Evolutionary conservation across 768 basidiomycete genomes (phyloP).

Genomic region (Suillus alpinus): DNA sequence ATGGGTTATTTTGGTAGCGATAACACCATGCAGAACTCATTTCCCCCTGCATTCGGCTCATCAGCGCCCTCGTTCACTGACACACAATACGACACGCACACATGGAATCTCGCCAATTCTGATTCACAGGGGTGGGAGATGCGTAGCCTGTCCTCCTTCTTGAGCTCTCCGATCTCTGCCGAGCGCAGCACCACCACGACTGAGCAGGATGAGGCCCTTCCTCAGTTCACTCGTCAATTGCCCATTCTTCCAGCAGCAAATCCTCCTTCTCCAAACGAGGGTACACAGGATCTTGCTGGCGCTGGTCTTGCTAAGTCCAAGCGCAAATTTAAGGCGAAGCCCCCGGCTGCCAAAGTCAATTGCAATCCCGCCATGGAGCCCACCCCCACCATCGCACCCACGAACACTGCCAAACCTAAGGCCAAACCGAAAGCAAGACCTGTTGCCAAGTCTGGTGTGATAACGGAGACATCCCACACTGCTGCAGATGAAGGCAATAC

Average conservation of each 20-base stretch:
- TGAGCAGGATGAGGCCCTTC: neutral
- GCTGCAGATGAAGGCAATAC: too few species aligned
- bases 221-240: neutral
- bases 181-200: neutral
- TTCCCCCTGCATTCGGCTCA: neutral
- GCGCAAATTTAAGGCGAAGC: too few species aligned
- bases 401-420: too few species aligned
- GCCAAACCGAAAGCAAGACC: too few species aligned
- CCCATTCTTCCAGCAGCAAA: neutral
- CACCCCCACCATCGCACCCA: too few species aligned
- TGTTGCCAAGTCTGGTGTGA: too few species aligned
- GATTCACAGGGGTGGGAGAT: neutral
- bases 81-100: neutral
- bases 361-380: too few species aligned
- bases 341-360: too few species aligned
- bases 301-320: too few species aligned
- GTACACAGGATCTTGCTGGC: too few species aligned
- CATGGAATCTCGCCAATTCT: neutral
- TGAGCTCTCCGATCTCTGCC: neutral
- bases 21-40: neutral
- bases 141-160: neutral
- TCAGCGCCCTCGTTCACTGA: neutral
- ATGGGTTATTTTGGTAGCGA: neutral
- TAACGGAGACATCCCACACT: too few species aligned
- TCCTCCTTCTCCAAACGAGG: neutral